These are phyloP conservation scores for Daldinia vernicosa DNA, from an alignment of 495 filamentous ascomycete genomes.

Conservation along the genomic window DNA sequence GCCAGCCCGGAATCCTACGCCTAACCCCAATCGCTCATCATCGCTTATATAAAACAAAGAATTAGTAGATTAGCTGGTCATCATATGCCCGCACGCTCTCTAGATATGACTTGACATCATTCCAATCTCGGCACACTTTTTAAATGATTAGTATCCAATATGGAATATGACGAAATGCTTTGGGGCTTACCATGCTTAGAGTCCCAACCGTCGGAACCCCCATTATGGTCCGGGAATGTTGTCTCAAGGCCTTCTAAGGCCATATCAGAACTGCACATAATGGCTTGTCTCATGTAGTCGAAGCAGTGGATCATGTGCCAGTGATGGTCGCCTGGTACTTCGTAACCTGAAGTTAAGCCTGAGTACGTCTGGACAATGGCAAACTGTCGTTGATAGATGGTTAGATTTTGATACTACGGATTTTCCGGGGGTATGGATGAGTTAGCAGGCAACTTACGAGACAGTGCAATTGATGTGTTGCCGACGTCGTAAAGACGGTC, in stretches of 20 bases:
- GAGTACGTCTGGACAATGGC: slow-evolving; percentile 58
- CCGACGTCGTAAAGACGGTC: slow-evolving; percentile 58
- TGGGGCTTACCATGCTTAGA: slow-evolving; percentile 52
- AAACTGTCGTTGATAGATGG: slow-evolving; percentile 39
- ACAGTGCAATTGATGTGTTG: slow-evolving; percentile 59
- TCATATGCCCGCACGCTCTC: slow-evolving; percentile 59
- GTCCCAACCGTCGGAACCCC: slow-evolving; percentile 59
- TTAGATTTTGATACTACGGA: neutral
- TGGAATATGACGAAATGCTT: neutral
- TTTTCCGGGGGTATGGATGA: too few relatives aligned
- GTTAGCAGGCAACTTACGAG: slow-evolving; percentile 36
- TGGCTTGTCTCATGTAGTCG: slow-evolving; percentile 57
- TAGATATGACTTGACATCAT: slow-evolving; percentile 51
- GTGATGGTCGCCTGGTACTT: slow-evolving; percentile 57
- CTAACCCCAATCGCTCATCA: neutral
- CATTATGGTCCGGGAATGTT: slow-evolving; percentile 57
- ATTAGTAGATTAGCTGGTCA: slow-evolving; percentile 55
- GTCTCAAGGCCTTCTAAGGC: slow-evolving; percentile 55
- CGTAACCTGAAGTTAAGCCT: slow-evolving; percentile 48
- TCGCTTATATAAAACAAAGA: neutral
- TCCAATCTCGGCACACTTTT: slow-evolving; percentile 54
- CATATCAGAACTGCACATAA: slow-evolving; percentile 58
- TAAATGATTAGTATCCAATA: slow-evolving; percentile 3
- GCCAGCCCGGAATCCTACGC: neutral
- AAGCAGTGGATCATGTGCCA: slow-evolving; percentile 63